Evolutionary conservation across 495 filamentous ascomycete species (phyloP).

Genomic region (Podospora appendiculata): DNA sequence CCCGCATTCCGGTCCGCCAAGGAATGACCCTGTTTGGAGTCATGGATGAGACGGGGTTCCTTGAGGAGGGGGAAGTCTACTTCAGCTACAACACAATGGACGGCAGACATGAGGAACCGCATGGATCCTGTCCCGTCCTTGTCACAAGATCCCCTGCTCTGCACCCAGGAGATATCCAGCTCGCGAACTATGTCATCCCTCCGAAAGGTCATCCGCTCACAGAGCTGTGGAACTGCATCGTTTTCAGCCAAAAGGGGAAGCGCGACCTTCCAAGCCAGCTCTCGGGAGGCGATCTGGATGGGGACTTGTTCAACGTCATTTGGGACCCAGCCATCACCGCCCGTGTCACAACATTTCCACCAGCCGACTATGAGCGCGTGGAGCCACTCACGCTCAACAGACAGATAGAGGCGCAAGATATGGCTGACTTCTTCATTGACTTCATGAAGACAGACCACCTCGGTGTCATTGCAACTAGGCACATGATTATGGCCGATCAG

Average conservation of each 20-base stretch:
- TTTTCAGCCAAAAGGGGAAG: constrained; percentile 60
- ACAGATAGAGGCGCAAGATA: constrained; percentile 48
- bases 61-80: constrained; percentile 62
- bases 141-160: constrained; percentile 69
- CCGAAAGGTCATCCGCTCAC: constrained; percentile 54
- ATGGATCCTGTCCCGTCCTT: constrained; percentile 22
- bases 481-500: constrained; percentile 62
- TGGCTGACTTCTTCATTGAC: constrained; percentile 67
- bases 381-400: constrained; percentile 47
- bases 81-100: constrained; percentile 36
- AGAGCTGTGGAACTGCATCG: constrained; percentile 61
- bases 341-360: constrained; percentile 23
- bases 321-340: constrained; percentile 48
- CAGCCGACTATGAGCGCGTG: constrained; percentile 62
- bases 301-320: constrained; percentile 70
- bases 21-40: constrained; percentile 70
- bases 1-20: constrained; percentile 60
- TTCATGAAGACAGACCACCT: constrained; percentile 75
- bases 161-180: constrained; percentile 75
- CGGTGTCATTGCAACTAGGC: constrained; percentile 58
- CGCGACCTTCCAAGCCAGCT: constrained; percentile 71
- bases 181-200: constrained; percentile 40
- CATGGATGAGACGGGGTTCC: constrained; percentile 69
- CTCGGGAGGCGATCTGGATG: constrained; percentile 76
- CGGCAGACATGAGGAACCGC: constrained; percentile 13